phyloP scores from a whole-genome alignment of 164 flowering plant genomes.

The Magnolia kwangsiensis region DNA sequence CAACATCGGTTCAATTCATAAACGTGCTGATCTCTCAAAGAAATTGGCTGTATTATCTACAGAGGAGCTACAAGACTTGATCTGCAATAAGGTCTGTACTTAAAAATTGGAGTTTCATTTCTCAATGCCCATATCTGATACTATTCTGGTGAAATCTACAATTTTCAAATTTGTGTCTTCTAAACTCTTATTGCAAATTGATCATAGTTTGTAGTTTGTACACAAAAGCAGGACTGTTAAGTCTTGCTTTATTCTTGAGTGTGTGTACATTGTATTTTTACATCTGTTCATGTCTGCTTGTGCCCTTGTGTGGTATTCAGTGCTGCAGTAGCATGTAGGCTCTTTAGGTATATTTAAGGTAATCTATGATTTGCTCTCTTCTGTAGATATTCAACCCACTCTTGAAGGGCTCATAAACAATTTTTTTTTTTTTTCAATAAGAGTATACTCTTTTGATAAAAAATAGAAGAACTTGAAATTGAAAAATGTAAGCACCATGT shows the following conservation, averaged over 20 bases:
- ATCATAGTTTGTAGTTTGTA: background rate
- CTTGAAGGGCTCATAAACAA: too few species aligned
- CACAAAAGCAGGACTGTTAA: background rate
- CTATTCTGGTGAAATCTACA: background rate
- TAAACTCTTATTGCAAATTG: background rate
- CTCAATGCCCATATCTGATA: conserved; percentile 1
- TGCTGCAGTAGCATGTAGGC: too few species aligned
- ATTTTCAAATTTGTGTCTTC: background rate
- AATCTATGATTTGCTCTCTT: too few species aligned
- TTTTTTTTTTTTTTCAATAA: too few species aligned
- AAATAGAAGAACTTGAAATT: too few species aligned
- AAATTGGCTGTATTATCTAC: conserved; percentile 71
- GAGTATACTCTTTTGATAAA: too few species aligned
- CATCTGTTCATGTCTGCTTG: too few species aligned
- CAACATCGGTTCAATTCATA: conserved; percentile 81
- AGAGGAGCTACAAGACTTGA: conserved; percentile 72
- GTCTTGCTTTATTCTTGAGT: background rate
- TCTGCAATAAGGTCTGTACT: conserved; percentile 70
- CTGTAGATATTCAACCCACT: too few species aligned
- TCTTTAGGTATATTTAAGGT: too few species aligned
- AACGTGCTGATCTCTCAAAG: conserved; percentile 81
- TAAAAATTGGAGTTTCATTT: background rate
- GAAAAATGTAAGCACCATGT: too few species aligned
- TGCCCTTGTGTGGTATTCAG: too few species aligned
- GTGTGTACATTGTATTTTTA: background rate